Base-by-base conservation (phyloP, 352 stramenopile species). In the Globisporangium solare region DNA sequence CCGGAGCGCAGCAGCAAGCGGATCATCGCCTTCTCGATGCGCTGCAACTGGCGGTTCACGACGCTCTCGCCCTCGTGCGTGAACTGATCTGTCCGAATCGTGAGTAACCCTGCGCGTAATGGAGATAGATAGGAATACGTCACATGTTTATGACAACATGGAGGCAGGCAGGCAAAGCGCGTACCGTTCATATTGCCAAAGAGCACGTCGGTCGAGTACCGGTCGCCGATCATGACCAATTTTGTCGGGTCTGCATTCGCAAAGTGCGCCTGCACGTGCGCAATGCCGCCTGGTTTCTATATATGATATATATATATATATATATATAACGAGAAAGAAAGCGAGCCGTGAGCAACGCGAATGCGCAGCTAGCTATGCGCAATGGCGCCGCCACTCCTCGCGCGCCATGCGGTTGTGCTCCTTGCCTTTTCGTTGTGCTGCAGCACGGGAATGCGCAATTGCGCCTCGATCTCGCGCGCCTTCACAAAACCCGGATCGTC, bases 141-240 rank as follows among this genome's bases (percentile, higher is more conserved):
- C 43, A 42, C 11, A 15, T 21, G 15, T 24, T 53, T 31, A 48
- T 2, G 2, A 18, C 17, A 45, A 50, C 14, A 5, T 18, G 17
- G 6, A 5, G 24, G 24, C 5, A 27, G 5, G 24, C 24, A 27
- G 24, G 24, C 24, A 27, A 5, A 27, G 24, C 24, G 24, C 62
- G 54, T 35, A 91, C 83, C 85, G 68, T 98, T 80, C 1, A 98
- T 71, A 66, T 99, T 99, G 24, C 95, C 97, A 73, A 99, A 99
- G 13, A 99, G 83, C 46, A 99, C 80, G 76, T 99, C 97, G 0
- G 96, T 99, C 47, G 98, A 91, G 59, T 98, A 90, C 43, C 97
- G 80, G 75, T 99, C 97, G 17, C 97, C 97, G 49, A 99, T 88
- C 75, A 99, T 96, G 53, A 97, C 92, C 27, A 99, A 76, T 56